These are phyloP conservation scores for Trypanosoma congolense DNA, from an alignment of 208 protist genomes.

Conservation along the genomic window DNA sequence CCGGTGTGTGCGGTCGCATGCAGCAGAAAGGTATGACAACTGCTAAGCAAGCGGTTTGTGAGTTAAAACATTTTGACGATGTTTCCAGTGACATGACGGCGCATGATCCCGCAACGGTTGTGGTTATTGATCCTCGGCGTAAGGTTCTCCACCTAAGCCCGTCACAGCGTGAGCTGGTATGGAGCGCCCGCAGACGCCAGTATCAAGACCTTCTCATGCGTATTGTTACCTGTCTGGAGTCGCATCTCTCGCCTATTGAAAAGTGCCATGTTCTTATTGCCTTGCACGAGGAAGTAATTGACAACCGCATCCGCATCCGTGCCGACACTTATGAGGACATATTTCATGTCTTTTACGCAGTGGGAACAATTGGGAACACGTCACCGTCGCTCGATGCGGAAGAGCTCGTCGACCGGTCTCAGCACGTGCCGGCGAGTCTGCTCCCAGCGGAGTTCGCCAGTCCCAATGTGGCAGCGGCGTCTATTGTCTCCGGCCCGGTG, in stretches of 20 bases:
- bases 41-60: too few species aligned
- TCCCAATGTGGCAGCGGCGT: slow-evolving; percentile 27
- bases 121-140: slow-evolving; percentile 34
- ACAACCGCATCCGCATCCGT: slow-evolving; percentile 56
- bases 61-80: too few species aligned
- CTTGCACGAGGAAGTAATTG: slow-evolving; percentile 61
- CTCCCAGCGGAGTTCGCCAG: slow-evolving; percentile 44
- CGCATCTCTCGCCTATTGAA: slow-evolving; percentile 59
- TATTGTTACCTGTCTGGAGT: slow-evolving; percentile 54
- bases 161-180: slow-evolving; percentile 48
- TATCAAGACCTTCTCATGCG: slow-evolving; percentile 51
- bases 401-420: slow-evolving; percentile 15
- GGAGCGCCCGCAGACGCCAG: slow-evolving; percentile 46
- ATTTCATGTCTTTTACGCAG: slow-evolving; percentile 64
- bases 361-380: slow-evolving; percentile 22
- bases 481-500: slow-evolving; percentile 28
- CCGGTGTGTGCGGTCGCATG: too few species aligned
- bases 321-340: slow-evolving; percentile 81
- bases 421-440: slow-evolving; percentile 8
- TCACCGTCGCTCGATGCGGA: slow-evolving; percentile 16
- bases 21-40: too few species aligned
- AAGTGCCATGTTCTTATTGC: slow-evolving; percentile 53
- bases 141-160: slow-evolving; percentile 39
- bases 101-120: slow-evolving; percentile 57
- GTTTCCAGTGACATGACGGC: too few species aligned